These are phyloP conservation scores for Alloteropsis angusta DNA, from an alignment of 202 grass and related monocot genomes.

Conservation along the genomic window DNA sequence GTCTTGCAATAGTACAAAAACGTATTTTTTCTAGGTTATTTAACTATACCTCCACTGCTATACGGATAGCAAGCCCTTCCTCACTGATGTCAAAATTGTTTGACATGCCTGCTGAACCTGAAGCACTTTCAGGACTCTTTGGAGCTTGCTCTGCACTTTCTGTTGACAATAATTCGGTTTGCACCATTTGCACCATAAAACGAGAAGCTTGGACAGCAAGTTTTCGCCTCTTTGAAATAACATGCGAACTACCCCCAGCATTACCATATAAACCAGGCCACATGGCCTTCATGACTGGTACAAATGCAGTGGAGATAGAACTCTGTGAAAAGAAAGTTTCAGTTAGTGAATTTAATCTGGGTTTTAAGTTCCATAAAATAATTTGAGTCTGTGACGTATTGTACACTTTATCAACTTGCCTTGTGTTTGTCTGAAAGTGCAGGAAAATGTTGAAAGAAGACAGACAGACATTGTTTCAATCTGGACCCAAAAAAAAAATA, in stretches of 20 bases:
- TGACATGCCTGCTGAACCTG: constrained; percentile 7
- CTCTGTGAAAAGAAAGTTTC: constrained; percentile 32
- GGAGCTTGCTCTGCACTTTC: constrained; percentile 35
- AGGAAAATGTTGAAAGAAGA: constrained; percentile 89
- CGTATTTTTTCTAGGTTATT: background rate
- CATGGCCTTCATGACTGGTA: constrained; percentile 67
- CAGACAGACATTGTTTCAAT: constrained; percentile 87
- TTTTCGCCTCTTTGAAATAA: constrained; percentile 67
- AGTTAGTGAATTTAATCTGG: constrained; percentile 13
- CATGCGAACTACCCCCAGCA: constrained; percentile 33
- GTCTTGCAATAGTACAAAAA: background rate
- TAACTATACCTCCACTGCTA: constrained; percentile 63
- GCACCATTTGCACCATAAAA: constrained; percentile 95
- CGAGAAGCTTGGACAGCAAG: constrained; percentile 50
- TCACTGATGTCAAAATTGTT: constrained; percentile 48
- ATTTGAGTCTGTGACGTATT: background rate
- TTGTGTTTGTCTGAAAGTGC: constrained; percentile 64
- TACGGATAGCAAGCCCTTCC: constrained; percentile 81
- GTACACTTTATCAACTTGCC: constrained; percentile 39
- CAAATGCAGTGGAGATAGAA: constrained; percentile 56
- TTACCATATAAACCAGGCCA: constrained; percentile 92
- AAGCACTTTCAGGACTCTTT: constrained; percentile 37
- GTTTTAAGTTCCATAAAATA: background rate
- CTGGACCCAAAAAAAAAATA: constrained; percentile 27
- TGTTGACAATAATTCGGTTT: constrained; percentile 54